These are phyloP conservation scores for Nitzschia inconspicua DNA, from an alignment of 108 stramenopile genomes.

Conservation along the genomic window DNA sequence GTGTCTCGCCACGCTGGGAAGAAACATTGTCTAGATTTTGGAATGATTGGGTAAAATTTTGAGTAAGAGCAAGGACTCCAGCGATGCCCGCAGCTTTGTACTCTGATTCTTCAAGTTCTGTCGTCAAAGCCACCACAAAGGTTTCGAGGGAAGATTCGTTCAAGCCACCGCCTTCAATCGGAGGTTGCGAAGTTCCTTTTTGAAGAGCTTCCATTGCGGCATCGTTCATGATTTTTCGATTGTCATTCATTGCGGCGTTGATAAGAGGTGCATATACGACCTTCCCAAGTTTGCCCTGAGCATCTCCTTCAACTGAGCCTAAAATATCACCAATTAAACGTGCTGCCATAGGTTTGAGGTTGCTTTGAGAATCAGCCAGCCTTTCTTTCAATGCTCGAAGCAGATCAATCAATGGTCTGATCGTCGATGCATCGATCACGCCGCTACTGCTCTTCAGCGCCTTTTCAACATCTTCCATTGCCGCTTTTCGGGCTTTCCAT, in stretches of 20 bases:
- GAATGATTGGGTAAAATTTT: slow-evolving; percentile 21
- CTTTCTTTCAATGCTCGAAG: slow-evolving; percentile 53
- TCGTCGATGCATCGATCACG: slow-evolving; percentile 31
- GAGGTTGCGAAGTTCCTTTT: slow-evolving; percentile 35
- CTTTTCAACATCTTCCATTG: slow-evolving; percentile 72
- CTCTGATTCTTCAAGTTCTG: slow-evolving; percentile 71
- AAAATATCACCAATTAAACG: slow-evolving; percentile 55
- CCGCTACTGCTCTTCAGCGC: slow-evolving; percentile 51
- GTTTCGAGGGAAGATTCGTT: slow-evolving; percentile 56
- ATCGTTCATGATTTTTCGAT: slow-evolving; percentile 83
- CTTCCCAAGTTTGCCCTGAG: slow-evolving; percentile 71
- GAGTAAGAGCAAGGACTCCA: slow-evolving; percentile 59
- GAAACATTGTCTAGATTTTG: slow-evolving; percentile 39
- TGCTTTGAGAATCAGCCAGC: slow-evolving; percentile 84
- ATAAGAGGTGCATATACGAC: slow-evolving; percentile 60
- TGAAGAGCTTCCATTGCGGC: slow-evolving; percentile 61
- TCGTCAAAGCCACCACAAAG: slow-evolving; percentile 51
- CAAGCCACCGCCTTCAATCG: slow-evolving; percentile 47
- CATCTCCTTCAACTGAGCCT: slow-evolving; percentile 48
- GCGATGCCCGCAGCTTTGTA: slow-evolving; percentile 63
- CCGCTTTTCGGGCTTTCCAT: slow-evolving; percentile 82
- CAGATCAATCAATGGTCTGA: slow-evolving; percentile 57
- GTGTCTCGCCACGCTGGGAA: slow-evolving; percentile 30
- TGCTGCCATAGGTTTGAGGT: slow-evolving; percentile 84
- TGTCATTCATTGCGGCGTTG: slow-evolving; percentile 80